A percentile compares a stretch with the other conserved stretches of the same genome.
Conservation (phyloP, 306 rosid genomes). For the Fragaria iinumae region DNA sequence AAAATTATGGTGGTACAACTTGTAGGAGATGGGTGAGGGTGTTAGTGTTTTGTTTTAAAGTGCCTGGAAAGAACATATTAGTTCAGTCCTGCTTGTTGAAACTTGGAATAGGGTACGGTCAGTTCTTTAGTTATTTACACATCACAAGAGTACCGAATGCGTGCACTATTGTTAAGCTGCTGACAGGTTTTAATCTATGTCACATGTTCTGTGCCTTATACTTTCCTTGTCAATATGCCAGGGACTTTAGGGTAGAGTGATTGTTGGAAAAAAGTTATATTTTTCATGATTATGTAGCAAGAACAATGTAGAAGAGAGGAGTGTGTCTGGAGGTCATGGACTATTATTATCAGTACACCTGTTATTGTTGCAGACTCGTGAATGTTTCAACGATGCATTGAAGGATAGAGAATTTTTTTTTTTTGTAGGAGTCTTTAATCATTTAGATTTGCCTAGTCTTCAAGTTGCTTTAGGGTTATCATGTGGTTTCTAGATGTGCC, state of each 20-base stretch:
- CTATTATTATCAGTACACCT: not conserved
- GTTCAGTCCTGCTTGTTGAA: not conserved
- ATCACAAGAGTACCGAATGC: not conserved
- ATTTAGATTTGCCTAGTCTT: not conserved
- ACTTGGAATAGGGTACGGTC: not conserved
- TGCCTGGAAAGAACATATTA: not conserved
- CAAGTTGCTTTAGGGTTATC: not conserved
- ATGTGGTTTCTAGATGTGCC: not conserved
- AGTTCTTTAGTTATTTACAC: not conserved
- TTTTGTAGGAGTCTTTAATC: not conserved
- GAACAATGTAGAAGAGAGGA: not conserved
- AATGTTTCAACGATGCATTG: not conserved
- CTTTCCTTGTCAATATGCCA: not conserved
- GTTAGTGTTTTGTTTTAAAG: not conserved
- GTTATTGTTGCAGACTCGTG: not conserved
- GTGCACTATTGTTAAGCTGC: not conserved
- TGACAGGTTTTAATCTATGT: not conserved
- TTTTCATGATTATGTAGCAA: not conserved
- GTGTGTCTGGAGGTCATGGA: not conserved
- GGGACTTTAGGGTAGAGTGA: not conserved
- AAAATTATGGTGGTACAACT: not conserved
- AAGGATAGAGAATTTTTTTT: not conserved
- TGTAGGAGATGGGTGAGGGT: not conserved
- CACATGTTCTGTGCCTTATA: not conserved
- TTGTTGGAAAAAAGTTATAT: not conserved